A percentile compares a stretch with the other conserved stretches of the same genome.
Conservation (phyloP, 129 eudicot species). For the Saussurea involucrata region DNA sequence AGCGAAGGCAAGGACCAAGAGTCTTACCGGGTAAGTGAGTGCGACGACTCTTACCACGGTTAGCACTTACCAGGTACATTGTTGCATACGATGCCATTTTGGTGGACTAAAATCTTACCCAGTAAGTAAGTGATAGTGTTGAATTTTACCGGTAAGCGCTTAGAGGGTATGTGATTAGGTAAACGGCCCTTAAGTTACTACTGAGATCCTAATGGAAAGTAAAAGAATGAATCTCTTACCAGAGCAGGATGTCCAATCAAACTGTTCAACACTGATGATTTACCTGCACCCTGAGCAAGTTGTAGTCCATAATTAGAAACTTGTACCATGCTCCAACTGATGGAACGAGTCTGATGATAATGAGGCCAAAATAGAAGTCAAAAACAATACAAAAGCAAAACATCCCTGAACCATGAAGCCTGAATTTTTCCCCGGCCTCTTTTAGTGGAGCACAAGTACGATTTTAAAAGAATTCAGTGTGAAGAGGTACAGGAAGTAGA, state of each 20-base stretch:
- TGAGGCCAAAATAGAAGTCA: not conserved
- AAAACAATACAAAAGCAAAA: not conserved
- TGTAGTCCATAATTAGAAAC: constrained; percentile 13
- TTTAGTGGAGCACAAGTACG: not conserved
- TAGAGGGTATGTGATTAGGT: no score
- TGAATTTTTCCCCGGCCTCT: not conserved
- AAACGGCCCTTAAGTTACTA: no score
- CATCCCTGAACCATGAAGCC: not conserved
- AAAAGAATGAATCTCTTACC: constrained; percentile 41
- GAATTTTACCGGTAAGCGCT: no score
- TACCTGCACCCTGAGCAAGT: constrained; percentile 88
- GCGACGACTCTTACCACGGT: no score
- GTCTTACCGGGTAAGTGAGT: no score
- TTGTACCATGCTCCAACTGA: not conserved
- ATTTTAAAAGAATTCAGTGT: not conserved
- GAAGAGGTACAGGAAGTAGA: not conserved
- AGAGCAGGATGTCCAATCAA: constrained; percentile 93
- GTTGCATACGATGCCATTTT: no score
- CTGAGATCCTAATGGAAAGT: not conserved
- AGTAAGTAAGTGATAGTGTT: no score
- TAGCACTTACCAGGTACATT: no score
- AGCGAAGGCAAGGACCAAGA: no score
- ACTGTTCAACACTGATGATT: constrained; percentile 98
- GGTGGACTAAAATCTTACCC: no score
- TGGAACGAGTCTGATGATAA: not conserved